These are phyloP conservation scores for Haplosporangium sp. DNA, from an alignment of 371 early-diverging fungal genomes.

Conservation along the genomic window DNA sequence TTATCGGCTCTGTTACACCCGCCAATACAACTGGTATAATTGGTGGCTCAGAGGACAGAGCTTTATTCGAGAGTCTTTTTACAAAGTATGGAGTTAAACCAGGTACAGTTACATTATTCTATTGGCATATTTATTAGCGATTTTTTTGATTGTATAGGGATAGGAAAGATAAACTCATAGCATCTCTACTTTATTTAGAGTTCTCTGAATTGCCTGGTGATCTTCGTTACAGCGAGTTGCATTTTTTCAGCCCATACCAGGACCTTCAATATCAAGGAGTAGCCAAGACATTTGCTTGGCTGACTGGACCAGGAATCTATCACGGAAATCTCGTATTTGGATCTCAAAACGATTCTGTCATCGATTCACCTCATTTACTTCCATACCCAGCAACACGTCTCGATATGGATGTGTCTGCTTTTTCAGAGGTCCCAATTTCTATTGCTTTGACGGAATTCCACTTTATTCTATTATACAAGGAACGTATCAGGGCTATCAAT, in stretches of 20 bases:
- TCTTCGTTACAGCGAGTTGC: conserved; percentile 67
- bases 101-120: conserved; percentile 35
- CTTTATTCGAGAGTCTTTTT: conserved; percentile 74
- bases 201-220: conserved; percentile 84
- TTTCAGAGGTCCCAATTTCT: conserved; percentile 75
- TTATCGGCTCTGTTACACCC: conserved; percentile 76
- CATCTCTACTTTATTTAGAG: conserved; percentile 42
- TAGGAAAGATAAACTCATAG: too few relatives aligned
- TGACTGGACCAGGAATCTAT: conserved; percentile 86
- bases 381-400: conserved; percentile 77
- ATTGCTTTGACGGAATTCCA: conserved; percentile 90
- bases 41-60: conserved; percentile 55
- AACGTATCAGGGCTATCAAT: conserved; percentile 80
- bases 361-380: conserved; percentile 80
- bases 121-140: too few relatives aligned
- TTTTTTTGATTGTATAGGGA: too few relatives aligned
- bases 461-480: conserved; percentile 82
- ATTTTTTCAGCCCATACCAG: conserved; percentile 75
- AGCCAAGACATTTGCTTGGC: conserved; percentile 82
- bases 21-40: conserved; percentile 30
- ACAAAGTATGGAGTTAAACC: conserved; percentile 70
- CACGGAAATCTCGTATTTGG: conserved; percentile 85
- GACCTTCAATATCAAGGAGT: conserved; percentile 75
- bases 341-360: conserved; percentile 82
- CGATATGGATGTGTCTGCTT: conserved; percentile 58